Evolutionary conservation across 2,329 filamentous ascomycete genomes (phyloP), one percentile per base, ranked within the genome.

Genomic region (Cryphonectria nitschkei): DNA sequence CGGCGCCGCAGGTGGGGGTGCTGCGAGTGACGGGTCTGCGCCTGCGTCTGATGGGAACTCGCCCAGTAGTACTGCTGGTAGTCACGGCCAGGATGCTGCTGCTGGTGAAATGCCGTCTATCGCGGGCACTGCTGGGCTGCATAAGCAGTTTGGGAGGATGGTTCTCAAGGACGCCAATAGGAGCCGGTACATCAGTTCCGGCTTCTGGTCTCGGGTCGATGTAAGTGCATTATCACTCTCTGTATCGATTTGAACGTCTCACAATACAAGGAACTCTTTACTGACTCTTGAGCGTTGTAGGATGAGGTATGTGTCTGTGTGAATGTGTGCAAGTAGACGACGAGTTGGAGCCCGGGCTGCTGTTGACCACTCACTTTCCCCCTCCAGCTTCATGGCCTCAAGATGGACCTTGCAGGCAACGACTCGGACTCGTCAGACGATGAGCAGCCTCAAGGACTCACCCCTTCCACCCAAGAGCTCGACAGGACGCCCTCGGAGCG

Each of bases 191-290:
- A 77, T 88, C 14, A 84, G 84, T 69, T 87, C 81, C 72, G 83
- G 83, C 19, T 88, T 88, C 74, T 88, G 86, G 86, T 85, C 85
- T 2, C 82, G 82, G 0, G 81, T 88, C n/a, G 87, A 88, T 81
- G 85, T 87, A 78, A 60, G 79, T 71, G 8, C 16, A 6, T n/a
- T n/a, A 2, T 22, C 39, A 4, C 39, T 22, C 37, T 29, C 16
- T 64, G n/a, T 4, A 37, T 9, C 34, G 32, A 7, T 34, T 14
- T 2, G 29, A 41, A 43, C 22, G 3, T 6, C 37, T 14, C 37
- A 26, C 22, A 14, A 22, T 5, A 5, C 37, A 9, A 41, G 34
- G 13, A 63, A 29, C 29, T 8, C 29, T 22, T 39, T 43, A 14
- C 41, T 68, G 56, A 62, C 58, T 26, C 13, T 5, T 13, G 8